A percentile compares a stretch with the other conserved stretches of the same genome.
Evolutionary conservation across 2,329 filamentous ascomycete species (phyloP).

Genomic region (Colletotrichum navitas): DNA sequence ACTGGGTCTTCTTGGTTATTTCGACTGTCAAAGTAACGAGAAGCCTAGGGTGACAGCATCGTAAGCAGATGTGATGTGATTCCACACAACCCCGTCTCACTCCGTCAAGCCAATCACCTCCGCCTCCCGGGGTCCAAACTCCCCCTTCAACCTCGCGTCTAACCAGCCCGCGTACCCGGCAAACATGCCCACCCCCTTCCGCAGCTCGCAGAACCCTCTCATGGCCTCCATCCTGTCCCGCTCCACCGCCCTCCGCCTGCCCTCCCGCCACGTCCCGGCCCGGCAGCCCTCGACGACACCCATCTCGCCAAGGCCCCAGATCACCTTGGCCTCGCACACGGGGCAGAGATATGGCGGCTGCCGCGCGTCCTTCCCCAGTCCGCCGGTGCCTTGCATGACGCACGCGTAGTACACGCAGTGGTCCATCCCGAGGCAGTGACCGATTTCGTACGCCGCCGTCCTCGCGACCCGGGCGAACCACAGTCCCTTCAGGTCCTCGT

Average conservation of each 20-base stretch:
- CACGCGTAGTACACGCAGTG: constrained; percentile 77
- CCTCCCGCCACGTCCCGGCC: constrained; percentile 44
- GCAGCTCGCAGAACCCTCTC: constrained; percentile 55
- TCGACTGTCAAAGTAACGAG: background rate
- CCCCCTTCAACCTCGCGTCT: constrained; percentile 28
- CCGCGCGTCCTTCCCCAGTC: constrained; percentile 68
- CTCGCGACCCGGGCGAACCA: constrained; percentile 71
- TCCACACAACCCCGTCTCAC: background rate
- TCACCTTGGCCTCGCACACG: constrained; percentile 68
- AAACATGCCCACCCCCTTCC: constrained; percentile 59
- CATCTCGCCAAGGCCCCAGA: constrained; percentile 48
- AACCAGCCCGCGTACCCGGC: constrained; percentile 61
- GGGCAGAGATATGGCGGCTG: constrained; percentile 75
- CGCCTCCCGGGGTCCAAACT: background rate
- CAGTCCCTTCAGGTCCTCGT: constrained; percentile 53
- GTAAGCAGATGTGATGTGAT: background rate
- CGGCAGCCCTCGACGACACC: constrained; percentile 42
- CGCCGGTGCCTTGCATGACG: constrained; percentile 71
- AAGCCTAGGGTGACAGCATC: background rate
- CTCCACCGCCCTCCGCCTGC: constrained; percentile 7
- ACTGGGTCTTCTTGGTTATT: no score
- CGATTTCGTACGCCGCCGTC: constrained; percentile 74
- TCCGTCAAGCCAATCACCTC: background rate
- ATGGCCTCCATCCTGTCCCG: constrained; percentile 47
- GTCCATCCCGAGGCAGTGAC: constrained; percentile 75